Evolutionary conservation across 2,329 filamentous ascomycete species (phyloP), one percentile per base, ranked within the genome.

Genomic region (Xylaria sp.): DNA sequence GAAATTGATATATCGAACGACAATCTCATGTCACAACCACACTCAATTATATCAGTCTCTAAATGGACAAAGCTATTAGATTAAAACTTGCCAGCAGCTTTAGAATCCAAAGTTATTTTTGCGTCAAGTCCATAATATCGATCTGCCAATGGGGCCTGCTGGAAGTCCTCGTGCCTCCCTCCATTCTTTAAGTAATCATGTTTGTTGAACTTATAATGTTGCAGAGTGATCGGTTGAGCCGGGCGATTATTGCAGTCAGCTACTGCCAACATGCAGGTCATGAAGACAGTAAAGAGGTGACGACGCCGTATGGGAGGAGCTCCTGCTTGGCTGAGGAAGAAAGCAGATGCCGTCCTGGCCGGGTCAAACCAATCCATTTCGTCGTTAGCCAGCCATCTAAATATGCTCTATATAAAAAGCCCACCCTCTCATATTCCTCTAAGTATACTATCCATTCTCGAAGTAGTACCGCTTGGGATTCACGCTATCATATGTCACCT

Each of bases 1-100:
- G 37, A 65, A 65, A 65, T 68, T 65, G 65, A 58, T 63, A 68
- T 65, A 65, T 60, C 53, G 61, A 68, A 67, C 55, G 53, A 63
- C 55, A 63, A 62, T 65, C 44, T 68, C 47, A 66, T 69, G 58
- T 63, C 63, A 63, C 47, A 47, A 66, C 40, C 10, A 59, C 44
- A 47, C 40, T 55, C 42, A 23, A 57, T 63, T 27, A 21, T 37
- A 54, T 51, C 40, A 23, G 12, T 54, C 44, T 51, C 21, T 21
- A 37, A 55, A 60, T 18, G 12, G 27, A 58, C 37, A 10, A 54
- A 44, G 3, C 8, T 32, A 10, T 23, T 25, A 37, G 29, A 29
- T 57, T 29, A 21, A 12, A 35, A 40, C 5, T 57, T 29, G 27
- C 21, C 13, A 47, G 48, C 42, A 27, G 18, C 12, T 32, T 8